Base-by-base conservation (phyloP, 805 yeast genomes). In the Limtongozyma cylindracea region DNA sequence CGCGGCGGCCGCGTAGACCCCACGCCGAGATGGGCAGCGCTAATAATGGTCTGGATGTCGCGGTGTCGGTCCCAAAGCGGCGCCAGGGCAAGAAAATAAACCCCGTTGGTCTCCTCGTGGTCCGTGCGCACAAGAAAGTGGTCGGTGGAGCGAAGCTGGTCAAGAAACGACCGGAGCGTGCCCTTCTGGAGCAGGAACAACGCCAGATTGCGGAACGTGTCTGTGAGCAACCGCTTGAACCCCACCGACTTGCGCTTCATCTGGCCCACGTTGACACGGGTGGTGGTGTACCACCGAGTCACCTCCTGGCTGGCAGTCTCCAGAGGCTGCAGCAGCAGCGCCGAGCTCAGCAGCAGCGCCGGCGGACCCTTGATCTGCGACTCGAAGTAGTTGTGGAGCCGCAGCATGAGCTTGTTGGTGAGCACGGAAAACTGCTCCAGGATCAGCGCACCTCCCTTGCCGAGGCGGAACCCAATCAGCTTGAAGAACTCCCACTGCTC, bases 121-220 rank as follows among this genome's bases (percentile, higher is more conserved):
- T 73, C 73, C 0, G 84, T 74, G 33, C 68, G 72, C 0, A 76
- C 65, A 21, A 84, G 48, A 29, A 76, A 70, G 39, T 82, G 92
- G 25, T 66, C 68, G 0, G 74, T 48, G 14, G 64, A 61, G 22
- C 57, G 57, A 29, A 78, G 47, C n/a, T 49, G 39, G 12, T 59
- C 64, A 27, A 77, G 43, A 21, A 76, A 53, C 13, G 38, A 41
- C 31, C 59, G 59, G 9, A 15, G 8, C n/a, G n/a, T 17, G 11
- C 18, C 18, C 17, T 15, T 6, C n/a, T 4, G 5, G 19, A 70
- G 39, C 18, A 62, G 61, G 39, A 64, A 70, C 27, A 54, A 60
- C 37, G 58, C 56, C 12, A 88, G 59, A 35, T 80, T 82, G 27
- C 71, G 73, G 31, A 77, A 76, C 19, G 69, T 64, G 24, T 64